phyloP scores from a whole-genome alignment of 2,329 filamentous ascomycete species.

The Paraphoma sp. region DNA sequence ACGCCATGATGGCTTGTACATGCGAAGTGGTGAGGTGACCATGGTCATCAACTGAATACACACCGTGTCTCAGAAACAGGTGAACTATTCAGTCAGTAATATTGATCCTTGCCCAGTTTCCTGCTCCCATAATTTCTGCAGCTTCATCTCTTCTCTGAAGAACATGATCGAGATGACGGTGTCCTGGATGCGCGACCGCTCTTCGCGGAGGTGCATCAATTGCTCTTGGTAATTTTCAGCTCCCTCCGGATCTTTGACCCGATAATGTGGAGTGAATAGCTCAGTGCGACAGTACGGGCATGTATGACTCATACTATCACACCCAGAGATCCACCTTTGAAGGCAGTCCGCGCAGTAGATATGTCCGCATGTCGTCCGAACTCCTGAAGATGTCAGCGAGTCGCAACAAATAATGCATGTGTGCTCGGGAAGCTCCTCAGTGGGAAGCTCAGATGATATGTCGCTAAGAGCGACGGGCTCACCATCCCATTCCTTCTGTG shows the following conservation, averaged over 20 bases:
- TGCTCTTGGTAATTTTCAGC: background rate
- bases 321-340: background rate
- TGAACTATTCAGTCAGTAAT: background rate
- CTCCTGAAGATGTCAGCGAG: background rate
- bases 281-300: background rate
- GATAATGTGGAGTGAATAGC: background rate
- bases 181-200: background rate
- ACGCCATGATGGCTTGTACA: too few relatives aligned
- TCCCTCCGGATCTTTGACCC: background rate
- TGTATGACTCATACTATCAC: background rate
- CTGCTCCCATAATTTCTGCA: background rate
- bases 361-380: background rate
- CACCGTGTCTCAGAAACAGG: background rate
- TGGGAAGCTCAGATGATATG: background rate
- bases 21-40: too few relatives aligned
- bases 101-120: background rate
- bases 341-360: background rate
- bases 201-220: background rate
- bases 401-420: background rate
- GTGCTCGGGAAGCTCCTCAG: background rate
- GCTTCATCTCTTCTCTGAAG: background rate
- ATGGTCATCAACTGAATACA: background rate
- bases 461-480: background rate
- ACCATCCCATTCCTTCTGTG: background rate
- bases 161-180: background rate